Evolutionary conservation across 495 filamentous ascomycete genomes (phyloP), one percentile per base, ranked within the genome.

Genomic region (Achaetomiella virescens): DNA sequence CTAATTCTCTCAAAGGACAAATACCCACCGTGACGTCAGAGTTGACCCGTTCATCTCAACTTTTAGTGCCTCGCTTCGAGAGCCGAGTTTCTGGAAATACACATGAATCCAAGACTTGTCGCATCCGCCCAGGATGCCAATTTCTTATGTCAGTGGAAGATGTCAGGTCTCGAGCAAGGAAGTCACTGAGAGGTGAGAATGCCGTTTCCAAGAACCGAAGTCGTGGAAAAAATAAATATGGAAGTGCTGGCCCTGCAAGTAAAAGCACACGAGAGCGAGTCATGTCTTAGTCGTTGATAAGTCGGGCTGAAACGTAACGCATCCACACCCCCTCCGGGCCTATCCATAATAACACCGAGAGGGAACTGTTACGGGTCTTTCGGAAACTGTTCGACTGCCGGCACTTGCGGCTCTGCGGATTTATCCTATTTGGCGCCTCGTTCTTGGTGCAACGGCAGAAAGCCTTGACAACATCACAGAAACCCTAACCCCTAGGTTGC

Each of bases 341-440:
- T 56, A 62, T 60, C 62, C 62, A 65, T 60, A 62, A 52, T 57
- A 54, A 27, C 55, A 48, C 59, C 59, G 56, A 61, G 59, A 41
- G 20, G 35, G 36, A 37, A 33, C 52, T 29, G 8, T 35, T 25
- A 52, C 51, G 35, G 50, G 21, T 43, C 35, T 12, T n/a, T 18
- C 36, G 24, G 27, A 11, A 12, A 6, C 21, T 22, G 9, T 17
- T 43, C 21, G 14, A 43, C 20, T 52, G 48, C 38, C 50, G 50
- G 50, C 50, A 35, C 38, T 52, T 52, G 22, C 50, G 27, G 27
- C 50, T 42, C n/a, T 35, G 36, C 48, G 11, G 4, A 12, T n/a
- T 31, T 18, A 3, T 47, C 17, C 41, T 25, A 33, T 52, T 20
- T 17, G 33, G 14, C 47, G 31, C 27, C n/a, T 10, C 24, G 9